Evolutionary conservation across 306 rosid genomes (phyloP), one percentile per base, ranked within the genome.

Genomic region (Castanospermum australe): DNA sequence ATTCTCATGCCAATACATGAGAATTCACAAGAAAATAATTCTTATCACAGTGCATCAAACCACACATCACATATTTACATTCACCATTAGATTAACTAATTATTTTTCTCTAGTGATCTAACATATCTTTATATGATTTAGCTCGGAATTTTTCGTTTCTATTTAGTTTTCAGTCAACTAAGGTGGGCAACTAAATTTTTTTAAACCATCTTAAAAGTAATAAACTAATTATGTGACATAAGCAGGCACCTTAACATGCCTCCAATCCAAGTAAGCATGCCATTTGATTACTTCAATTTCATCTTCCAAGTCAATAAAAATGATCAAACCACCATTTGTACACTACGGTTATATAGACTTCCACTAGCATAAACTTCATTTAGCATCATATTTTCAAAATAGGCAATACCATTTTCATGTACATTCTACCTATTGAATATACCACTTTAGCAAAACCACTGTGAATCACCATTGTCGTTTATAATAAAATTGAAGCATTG

Each of bases 391-490:
- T 78, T 55, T 51, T 60, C 82, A 74, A 61, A 52, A 81, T 32
- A 84, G 63, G 54, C 71, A 73, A 80, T 71, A 73, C 79, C 80
- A 84, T 71, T 69, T 84, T 56, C 84, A 74, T 82, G 65, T 71
- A 88, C 83, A 81, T 78, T 79, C 72, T 84, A 75, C 39, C 47
- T 42, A 65, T 63, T 69, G 25, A 30, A 85, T 66, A 78, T 56
- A 15, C 86, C 50, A 72, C 48, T 73, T 71, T 68, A 60, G 79
- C 66, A 77, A 69, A 87, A 78, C 76, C 33, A 77, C 45, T 35
- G 36, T 78, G 73, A 82, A 75, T 33, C 76, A 60, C 51, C 83
- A 21, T 8, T 8, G 15, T 22, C 30, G n/a, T 3, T 67, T 7
- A 71, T 64, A 65, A n/a, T 33, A 79, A n/a, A n/a, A 72, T 80